Conservation (phyloP, 2,329 filamentous ascomycete species). For the Scedosporium aurantiacum region DNA sequence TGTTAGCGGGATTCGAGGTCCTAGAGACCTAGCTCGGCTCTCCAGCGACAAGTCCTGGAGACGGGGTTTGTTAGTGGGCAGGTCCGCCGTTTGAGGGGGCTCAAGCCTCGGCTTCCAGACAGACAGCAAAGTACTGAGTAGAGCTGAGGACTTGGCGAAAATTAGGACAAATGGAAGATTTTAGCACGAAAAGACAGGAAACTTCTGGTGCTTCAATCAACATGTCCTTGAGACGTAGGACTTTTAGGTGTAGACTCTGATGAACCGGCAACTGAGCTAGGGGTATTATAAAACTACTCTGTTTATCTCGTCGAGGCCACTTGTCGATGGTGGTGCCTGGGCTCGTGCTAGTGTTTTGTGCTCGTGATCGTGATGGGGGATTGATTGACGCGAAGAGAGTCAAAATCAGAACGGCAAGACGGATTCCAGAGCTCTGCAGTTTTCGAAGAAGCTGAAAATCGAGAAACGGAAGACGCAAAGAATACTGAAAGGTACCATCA, state of each 20-base stretch:
- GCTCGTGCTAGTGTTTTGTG: no score
- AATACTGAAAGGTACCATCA: conserved; percentile 1
- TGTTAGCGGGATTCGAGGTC: background rate
- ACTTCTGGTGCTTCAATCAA: no score
- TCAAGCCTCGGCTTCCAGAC: background rate
- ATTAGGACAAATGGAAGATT: background rate
- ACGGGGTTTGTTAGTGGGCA: background rate
- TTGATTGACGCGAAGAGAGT: background rate
- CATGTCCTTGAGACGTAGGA: no score
- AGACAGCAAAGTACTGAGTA: background rate
- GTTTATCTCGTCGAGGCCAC: no score
- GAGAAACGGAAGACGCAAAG: background rate
- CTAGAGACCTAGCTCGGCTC: background rate
- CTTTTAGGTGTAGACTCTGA: no score
- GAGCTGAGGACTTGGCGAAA: background rate
- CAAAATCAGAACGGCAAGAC: no score
- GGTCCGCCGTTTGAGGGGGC: background rate
- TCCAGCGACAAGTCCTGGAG: background rate
- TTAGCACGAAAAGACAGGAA: no score
- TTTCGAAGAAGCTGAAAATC: background rate
- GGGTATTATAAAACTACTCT: no score
- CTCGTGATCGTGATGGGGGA: background rate
- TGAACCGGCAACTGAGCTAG: no score
- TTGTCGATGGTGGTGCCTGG: no score
- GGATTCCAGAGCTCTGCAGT: background rate